Evolutionary conservation across 805 yeast species (phyloP).

Genomic region (Schwanniomyces vanrijiae): DNA sequence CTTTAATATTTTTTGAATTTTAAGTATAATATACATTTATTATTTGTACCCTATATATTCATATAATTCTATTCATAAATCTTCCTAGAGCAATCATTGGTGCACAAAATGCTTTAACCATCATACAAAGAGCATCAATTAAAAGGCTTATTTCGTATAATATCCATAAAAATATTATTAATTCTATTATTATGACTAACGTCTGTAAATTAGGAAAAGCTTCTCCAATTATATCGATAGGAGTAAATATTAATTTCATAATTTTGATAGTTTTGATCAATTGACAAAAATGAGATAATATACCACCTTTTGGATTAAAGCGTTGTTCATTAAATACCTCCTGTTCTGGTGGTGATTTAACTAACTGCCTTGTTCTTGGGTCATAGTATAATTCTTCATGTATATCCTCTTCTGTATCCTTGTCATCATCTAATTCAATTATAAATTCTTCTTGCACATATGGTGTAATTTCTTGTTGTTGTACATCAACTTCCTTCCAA

Average conservation of each 20-base stretch:
- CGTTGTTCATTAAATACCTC: not conserved
- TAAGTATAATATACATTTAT: too few species aligned
- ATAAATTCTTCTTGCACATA: conserved; percentile 17
- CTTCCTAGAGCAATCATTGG: conserved; percentile 47
- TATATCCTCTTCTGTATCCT: conserved; percentile 14
- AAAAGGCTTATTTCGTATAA: conserved; percentile 41
- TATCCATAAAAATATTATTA: conserved; percentile 40
- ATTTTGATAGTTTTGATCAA: conserved; percentile 34
- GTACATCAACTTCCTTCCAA: not conserved
- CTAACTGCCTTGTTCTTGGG: conserved; percentile 32
- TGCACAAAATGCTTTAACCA: conserved; percentile 45
- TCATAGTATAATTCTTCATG: conserved; percentile 31
- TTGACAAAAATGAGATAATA: conserved; percentile 30
- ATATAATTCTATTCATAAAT: conserved; percentile 43
- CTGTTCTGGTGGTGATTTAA: conserved; percentile 10
- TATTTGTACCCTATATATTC: not conserved
- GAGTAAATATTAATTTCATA: conserved; percentile 38
- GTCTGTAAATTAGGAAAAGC: conserved; percentile 38
- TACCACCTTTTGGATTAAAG: not conserved
- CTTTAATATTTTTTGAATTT: not conserved
- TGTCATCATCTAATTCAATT: conserved; percentile 26
- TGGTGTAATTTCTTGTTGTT: conserved; percentile 6
- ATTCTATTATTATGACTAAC: conserved; percentile 38
- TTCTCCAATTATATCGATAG: conserved; percentile 39
- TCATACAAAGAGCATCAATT: conserved; percentile 45